phyloP scores from a whole-genome alignment of 345 rosid species.

The Hevea brasiliensis region DNA sequence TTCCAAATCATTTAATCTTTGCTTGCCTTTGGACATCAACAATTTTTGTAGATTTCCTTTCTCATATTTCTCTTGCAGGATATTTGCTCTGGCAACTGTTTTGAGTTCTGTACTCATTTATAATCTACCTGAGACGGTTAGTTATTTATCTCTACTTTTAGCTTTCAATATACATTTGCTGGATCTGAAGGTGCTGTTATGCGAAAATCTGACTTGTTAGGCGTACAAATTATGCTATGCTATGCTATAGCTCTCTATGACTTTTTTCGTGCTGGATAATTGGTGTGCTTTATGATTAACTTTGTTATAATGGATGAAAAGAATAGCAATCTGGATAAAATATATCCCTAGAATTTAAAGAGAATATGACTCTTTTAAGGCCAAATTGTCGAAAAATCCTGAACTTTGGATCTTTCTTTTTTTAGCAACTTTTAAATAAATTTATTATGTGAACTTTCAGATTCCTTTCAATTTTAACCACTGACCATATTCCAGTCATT shows the following conservation, averaged over 20 bases:
- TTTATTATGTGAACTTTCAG: no score
- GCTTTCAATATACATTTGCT: not conserved
- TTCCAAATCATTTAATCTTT: constrained; percentile 1
- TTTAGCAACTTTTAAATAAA: no score
- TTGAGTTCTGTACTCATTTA: constrained; percentile 96
- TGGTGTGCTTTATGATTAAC: not conserved
- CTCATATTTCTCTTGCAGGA: constrained; percentile 52
- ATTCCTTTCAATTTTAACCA: no score
- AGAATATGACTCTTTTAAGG: not conserved
- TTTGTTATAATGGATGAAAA: not conserved
- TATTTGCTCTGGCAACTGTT: constrained; percentile 96
- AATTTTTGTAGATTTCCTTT: not conserved
- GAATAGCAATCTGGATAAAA: not conserved
- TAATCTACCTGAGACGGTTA: constrained; percentile 95
- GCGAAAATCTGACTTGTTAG: not conserved
- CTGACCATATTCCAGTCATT: no score
- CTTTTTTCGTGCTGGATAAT: not conserved
- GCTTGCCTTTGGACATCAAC: constrained; percentile 10
- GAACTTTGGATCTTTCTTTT: no score
- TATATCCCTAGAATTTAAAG: not conserved
- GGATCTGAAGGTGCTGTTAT: not conserved
- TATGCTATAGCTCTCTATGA: not conserved
- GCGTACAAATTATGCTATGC: not conserved
- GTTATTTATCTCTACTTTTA: constrained; percentile 34
- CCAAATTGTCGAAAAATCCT: no score